phyloP scores from a whole-genome alignment of 768 basidiomycete species.

The Calvatia gigantea region DNA sequence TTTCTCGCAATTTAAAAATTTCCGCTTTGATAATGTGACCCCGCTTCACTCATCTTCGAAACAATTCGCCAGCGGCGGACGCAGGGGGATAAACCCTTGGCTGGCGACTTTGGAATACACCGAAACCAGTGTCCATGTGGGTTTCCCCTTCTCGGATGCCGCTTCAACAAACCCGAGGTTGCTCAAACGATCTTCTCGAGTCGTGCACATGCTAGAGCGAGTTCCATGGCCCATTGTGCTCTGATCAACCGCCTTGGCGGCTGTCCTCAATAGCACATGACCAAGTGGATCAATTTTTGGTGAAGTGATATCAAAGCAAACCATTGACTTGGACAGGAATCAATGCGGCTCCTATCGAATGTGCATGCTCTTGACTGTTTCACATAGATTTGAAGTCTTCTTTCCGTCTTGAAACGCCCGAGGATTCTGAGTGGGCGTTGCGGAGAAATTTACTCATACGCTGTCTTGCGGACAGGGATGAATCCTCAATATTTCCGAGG shows the following conservation, averaged over 20 bases:
- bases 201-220: not conserved
- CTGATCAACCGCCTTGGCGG: not conserved
- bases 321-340: not conserved
- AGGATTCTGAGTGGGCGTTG: not conserved
- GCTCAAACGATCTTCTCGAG: not conserved
- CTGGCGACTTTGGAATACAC: not conserved
- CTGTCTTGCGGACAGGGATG: not conserved
- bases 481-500: not conserved
- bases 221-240: not conserved
- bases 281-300: not conserved
- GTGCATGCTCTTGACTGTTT: not conserved
- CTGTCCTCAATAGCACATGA: not conserved
- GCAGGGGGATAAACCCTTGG: no score
- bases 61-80: no score
- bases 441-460: conserved; percentile 11
- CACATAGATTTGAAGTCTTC: not conserved
- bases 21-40: no score
- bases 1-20: no score
- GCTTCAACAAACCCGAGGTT: not conserved
- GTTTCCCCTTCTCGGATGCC: not conserved
- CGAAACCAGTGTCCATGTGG: not conserved
- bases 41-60: no score
- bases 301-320: not conserved
- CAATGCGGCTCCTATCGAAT: not conserved
- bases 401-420: not conserved